Base-by-base conservation (phyloP, 2,329 filamentous ascomycete species). In the Fusarium graminum region DNA sequence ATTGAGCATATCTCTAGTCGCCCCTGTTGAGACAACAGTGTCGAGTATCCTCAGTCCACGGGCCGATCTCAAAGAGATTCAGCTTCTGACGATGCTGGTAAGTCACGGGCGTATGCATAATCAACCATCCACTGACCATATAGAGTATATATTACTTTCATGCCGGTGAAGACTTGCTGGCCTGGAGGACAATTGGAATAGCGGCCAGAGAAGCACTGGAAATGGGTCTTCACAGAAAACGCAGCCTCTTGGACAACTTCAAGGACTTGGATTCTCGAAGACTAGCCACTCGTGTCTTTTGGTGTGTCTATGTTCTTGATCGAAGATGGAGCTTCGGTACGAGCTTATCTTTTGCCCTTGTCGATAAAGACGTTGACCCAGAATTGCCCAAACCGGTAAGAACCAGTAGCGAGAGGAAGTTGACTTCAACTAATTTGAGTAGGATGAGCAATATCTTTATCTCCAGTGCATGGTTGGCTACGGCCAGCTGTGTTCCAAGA, bases 261-360 rank as follows among this genome's bases (percentile, higher is more conserved):
- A 66, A 69, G 3, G 75, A 80, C 36, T 59, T 66, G 0, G 59
- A 73, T 3, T 64, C 74, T 3, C 75, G 77, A 0, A 68, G 73
- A 1, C 52, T 74, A 3, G 80, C 79, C 0, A 70, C 75, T 2
- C 71, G 76, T 2, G 76, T 84, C 0, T 85, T 85, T 59, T 85
- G 83, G 82, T 82, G 79, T 29, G 80, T 84, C 17, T 85, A 85
- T 52, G 80, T 83, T 0, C 77, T 85, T 1, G 83, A 85, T 47
- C 80, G 82, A 1, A 79, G 83, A 22, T 85, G 82, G 80, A 83
- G 81, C 11, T 83, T 85, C 32, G 82, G 82, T 3, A 84, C 82
- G 0, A 82, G 82, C 13, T 67, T 85, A 19, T 82, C 82, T 0
- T 85, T 84, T 64, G 79, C 79, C 0, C 75, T 85, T 6, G 76